Evolutionary conservation across 148 eudicot species (phyloP), one percentile per base, ranked within the genome.

Genomic region (Rhododendron griersonianum): DNA sequence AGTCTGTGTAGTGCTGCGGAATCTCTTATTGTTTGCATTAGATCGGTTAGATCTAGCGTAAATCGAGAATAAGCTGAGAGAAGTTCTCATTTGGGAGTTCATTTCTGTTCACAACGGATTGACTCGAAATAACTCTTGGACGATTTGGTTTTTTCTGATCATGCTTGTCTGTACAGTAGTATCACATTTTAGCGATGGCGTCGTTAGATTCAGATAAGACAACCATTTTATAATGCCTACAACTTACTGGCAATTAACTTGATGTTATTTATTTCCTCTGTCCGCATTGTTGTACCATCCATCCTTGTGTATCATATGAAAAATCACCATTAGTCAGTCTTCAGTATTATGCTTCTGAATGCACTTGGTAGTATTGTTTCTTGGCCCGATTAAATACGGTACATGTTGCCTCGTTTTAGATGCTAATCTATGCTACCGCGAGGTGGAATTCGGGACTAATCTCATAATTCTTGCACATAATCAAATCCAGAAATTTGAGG

Each of bases 21-120:
- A 77, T 88, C 93, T 84, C 92, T 95, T 2, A 82, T 95, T 7
- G 90, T 87, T 45, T 85, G 89, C 87, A 86, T 94, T 18, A 91
- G 55, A 88, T 90, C 88, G 67, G 82, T 86, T 48, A 86, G 90
- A 77, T 83, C 80, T 53, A 37, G 84, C 77, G 3, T 33, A 45
- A 83, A 19, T 51, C 10, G 61, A 48, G 19, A 45, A 23, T 48
- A 23, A 85, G 87, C 30, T 10, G 25, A 44, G 28, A 25, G 85
- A 65, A 83, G 39, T 28, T 83, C 41, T 83, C 85, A 30, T 16
- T 14, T 30, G 18, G 76, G 37, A 33, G 76, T 14, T 30, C 15
- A 4, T 71, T 71, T 30, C 18, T 30, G 39, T 30, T 30, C 3
- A 30, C 16, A n/a, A 3, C 41, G 7, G 76, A 71, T 71, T 14